Evolutionary conservation across 225 moss, liverwort and hornwort species (phyloP).

Genomic region (Marchantia paleacea): DNA sequence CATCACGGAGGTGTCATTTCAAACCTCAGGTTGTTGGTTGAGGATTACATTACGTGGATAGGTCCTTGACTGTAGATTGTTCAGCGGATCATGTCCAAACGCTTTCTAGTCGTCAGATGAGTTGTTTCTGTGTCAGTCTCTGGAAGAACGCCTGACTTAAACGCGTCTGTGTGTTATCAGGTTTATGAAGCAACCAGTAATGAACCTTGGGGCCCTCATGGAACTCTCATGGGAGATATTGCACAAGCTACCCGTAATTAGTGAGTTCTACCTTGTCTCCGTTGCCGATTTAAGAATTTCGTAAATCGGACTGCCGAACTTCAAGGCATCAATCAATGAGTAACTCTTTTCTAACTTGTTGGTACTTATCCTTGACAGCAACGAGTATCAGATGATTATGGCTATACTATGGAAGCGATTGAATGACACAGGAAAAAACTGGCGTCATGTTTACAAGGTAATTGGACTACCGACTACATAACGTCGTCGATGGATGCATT

Average conservation of each 20-base stretch:
- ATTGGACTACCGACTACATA: not conserved
- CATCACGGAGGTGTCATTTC: not conserved
- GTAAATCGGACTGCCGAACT: not conserved
- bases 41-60: not conserved
- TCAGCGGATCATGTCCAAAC: not conserved
- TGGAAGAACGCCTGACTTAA: not conserved
- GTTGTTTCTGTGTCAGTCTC: not conserved
- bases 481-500: no score
- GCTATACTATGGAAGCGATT: constrained; percentile 85
- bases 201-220: constrained; percentile 99
- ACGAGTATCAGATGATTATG: constrained; percentile 98
- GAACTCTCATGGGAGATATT: constrained; percentile 96
- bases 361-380: constrained; percentile 44
- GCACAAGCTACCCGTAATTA: constrained; percentile 92
- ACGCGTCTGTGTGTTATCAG: constrained; percentile 29
- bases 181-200: constrained; percentile 98
- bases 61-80: not conserved
- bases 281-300: not conserved
- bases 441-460: constrained; percentile 99
- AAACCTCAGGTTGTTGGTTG: not conserved
- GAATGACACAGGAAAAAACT: constrained; percentile 86
- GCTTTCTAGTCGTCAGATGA: no score
- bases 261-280: constrained; percentile 41
- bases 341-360: not conserved
- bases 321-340: no score